Base-by-base conservation (phyloP, 1,284 basidiomycete species). In the Austropuccinia psidii region DNA sequence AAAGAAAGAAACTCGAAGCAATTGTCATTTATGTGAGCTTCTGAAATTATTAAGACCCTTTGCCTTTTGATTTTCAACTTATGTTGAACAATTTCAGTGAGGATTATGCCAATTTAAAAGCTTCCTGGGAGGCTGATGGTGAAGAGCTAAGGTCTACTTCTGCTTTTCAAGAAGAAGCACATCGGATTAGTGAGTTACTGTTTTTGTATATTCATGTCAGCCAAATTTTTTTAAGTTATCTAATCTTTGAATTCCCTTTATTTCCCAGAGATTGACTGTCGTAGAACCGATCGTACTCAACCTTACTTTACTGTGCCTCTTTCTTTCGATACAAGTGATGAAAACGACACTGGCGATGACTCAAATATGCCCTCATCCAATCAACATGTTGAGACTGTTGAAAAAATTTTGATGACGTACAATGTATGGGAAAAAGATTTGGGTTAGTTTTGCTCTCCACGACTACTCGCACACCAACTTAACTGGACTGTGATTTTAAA, bases 221-320 rank as follows among this genome's bases (percentile, higher is more conserved):
- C 11, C 49, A 15, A 1, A 11, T 17, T 27, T 4, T 27, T 8
- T n/a, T 33, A 7, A n/a, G 13, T 58, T 17, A 17, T 57, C 31
- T 45, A 43, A 64, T n/a, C 29, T 39, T 47, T 9, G 50, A 50
- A 8, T 74, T 70, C 73, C 72, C 21, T 45, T 27, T 35, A 27
- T 49, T 73, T 35, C 60, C 85, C 90, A 94, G 81, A 96, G 79
- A 94, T 98, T 64, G 96, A 98, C 79, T 98, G 95, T 79, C 87
- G 95, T 65, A 86, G 96, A 15, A 98, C 96, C n/a, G 96, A 99
- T 81, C 86, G 95, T 19, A 89, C 86, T 19, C 93, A 97, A 76
- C 87, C 90, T 0, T 84, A 96, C 62, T 98, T 96, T 78, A 85
- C 88, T 0, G 73, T 75, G 19, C 58, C 73, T 35, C 60, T 67